Evolutionary conservation across 495 filamentous ascomycete species (phyloP).

Genomic region (Apodospora peruviana): DNA sequence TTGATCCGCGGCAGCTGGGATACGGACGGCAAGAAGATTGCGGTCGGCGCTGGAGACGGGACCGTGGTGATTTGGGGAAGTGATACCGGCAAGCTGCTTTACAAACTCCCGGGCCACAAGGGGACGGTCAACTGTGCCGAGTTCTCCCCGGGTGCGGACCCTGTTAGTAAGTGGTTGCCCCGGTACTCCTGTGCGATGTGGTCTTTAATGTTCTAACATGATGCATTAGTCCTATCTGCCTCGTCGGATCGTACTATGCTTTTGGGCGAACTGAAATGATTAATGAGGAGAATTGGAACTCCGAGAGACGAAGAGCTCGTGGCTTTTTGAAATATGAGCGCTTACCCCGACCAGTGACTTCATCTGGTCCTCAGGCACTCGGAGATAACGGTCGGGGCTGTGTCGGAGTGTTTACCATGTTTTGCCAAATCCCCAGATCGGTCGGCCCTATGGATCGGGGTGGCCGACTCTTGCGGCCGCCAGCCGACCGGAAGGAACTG

Average conservation of each 20-base stretch:
- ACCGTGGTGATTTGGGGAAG: constrained; percentile 88
- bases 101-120: constrained; percentile 93
- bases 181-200: background rate
- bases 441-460: too few species aligned
- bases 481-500: too few species aligned
- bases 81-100: constrained; percentile 75
- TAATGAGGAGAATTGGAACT: background rate
- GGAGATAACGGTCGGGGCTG: too few species aligned
- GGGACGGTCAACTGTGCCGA: constrained; percentile 93
- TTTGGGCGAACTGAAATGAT: constrained; percentile 64
- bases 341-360: too few species aligned
- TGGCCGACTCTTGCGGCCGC: too few species aligned
- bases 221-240: constrained; percentile 67
- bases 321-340: background rate
- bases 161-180: constrained; percentile 67
- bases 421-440: too few species aligned
- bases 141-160: constrained; percentile 76
- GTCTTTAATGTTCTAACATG: constrained; percentile 24
- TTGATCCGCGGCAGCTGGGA: constrained; percentile 90
- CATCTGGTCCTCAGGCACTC: too few species aligned
- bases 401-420: too few species aligned
- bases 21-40: constrained; percentile 76
- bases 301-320: too few species aligned
- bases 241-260: constrained; percentile 78
- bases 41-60: constrained; percentile 82